A percentile compares a stretch with the other conserved stretches of the same genome.
phyloP scores from a whole-genome alignment of 2,329 filamentous ascomycete species.

The Lizonia empirigonia region DNA sequence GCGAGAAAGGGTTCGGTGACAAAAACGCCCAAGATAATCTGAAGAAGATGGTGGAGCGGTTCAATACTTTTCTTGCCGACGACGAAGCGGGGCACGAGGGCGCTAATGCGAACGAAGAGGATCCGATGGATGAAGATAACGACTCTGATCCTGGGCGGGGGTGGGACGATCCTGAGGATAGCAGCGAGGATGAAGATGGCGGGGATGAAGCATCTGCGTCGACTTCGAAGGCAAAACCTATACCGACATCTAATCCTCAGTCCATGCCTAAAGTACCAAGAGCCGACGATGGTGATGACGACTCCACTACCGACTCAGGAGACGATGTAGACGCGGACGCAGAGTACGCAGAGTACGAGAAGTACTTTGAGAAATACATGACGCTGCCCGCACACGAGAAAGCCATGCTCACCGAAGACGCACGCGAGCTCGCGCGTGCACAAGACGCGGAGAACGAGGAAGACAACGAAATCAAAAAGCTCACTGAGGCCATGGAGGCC shows the following conservation, averaged over 20 bases:
- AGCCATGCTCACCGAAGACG: constrained; percentile 40
- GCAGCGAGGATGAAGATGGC: constrained; percentile 44
- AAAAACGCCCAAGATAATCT: constrained; percentile 73
- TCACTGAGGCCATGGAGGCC: constrained; percentile 72
- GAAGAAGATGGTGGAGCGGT: constrained; percentile 89
- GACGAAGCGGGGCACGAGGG: constrained; percentile 81
- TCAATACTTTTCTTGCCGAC: constrained; percentile 89
- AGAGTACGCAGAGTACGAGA: constrained; percentile 73
- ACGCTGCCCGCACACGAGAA: constrained; percentile 58
- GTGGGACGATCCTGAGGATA: constrained; percentile 52
- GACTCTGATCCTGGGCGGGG: constrained; percentile 56
- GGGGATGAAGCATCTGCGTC: not conserved
- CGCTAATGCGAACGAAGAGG: constrained; percentile 62
- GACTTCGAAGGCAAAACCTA: constrained; percentile 36
- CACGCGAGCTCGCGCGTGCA: constrained; percentile 45
- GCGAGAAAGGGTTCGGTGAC: constrained; percentile 62
- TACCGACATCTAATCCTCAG: constrained; percentile 65
- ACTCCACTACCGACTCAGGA: constrained; percentile 61
- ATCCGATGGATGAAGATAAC: constrained; percentile 71
- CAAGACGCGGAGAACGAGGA: constrained; percentile 50
- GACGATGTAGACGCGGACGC: constrained; percentile 70
- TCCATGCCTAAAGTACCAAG: constrained; percentile 59
- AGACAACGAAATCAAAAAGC: constrained; percentile 65
- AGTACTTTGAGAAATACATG: constrained; percentile 86
- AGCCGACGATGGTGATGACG: constrained; percentile 49